phyloP scores from a whole-genome alignment of 331 rosid genomes.

The Stylosanthes scabra region DNA sequence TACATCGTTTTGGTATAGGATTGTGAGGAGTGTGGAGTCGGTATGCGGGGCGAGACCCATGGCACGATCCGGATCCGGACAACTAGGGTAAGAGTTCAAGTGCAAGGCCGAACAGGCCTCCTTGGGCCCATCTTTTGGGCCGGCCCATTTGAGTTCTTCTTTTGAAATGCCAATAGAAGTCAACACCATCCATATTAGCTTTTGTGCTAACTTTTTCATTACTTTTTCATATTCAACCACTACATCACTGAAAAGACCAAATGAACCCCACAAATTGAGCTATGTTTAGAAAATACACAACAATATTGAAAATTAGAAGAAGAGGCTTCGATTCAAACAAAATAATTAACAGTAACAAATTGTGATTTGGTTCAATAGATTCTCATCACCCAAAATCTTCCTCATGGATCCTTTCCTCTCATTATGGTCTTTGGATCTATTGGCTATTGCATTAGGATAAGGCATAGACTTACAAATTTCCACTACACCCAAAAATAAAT shows the following conservation, averaged over 20 bases:
- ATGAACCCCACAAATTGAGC: background rate
- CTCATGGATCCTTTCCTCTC: constrained; percentile 52
- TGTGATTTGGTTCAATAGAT: constrained; percentile 33
- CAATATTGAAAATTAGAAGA: background rate
- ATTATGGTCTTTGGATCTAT: constrained; percentile 40
- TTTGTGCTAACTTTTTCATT: constrained; percentile 63
- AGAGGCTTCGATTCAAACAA: constrained; percentile 18
- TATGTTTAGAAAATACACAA: constrained; percentile 28
- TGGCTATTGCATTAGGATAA: constrained; percentile 46
- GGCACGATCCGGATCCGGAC: constrained; percentile 89
- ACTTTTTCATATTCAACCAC: constrained; percentile 56
- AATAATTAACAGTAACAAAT: constrained; percentile 29
- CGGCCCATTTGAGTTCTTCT: constrained; percentile 72
- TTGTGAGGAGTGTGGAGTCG: constrained; percentile 78
- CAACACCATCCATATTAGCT: constrained; percentile 65
- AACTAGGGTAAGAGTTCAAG: constrained; percentile 73
- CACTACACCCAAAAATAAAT: constrained; percentile 17
- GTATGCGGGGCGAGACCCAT: constrained; percentile 85
- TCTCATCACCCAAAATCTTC: constrained; percentile 35
- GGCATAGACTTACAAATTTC: constrained; percentile 1
- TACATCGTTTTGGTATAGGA: constrained; percentile 60
- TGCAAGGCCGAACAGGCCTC: constrained; percentile 63
- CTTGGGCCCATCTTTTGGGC: constrained; percentile 53
- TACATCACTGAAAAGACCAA: constrained; percentile 45
- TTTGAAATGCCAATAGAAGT: constrained; percentile 58